A percentile compares a stretch with the other conserved stretches of the same genome.
phyloP scores from a whole-genome alignment of 2,329 filamentous ascomycete genomes.

The Apiospora saccharicola region DNA sequence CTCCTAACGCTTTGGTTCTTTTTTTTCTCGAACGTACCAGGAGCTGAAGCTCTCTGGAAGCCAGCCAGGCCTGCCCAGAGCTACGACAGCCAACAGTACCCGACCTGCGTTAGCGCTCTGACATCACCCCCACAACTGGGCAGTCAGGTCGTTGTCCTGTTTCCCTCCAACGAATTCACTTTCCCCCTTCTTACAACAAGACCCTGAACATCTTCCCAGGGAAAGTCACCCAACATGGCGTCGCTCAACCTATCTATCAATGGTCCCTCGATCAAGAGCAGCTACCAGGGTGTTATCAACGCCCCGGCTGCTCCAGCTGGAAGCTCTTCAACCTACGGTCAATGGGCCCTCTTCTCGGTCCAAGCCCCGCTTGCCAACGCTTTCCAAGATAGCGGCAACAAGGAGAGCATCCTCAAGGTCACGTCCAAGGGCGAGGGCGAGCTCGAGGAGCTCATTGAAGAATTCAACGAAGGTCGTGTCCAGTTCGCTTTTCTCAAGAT shows the following conservation, averaged over 20 bases:
- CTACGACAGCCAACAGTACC: background rate
- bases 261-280: constrained; percentile 84
- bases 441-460: constrained; percentile 86
- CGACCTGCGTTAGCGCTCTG: constrained; percentile 33
- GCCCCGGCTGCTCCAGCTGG: constrained; percentile 55
- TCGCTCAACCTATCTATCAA: constrained; percentile 82
- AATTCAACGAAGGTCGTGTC: constrained; percentile 95
- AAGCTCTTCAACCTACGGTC: constrained; percentile 81
- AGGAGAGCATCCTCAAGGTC: constrained; percentile 95
- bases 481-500: constrained; percentile 98
- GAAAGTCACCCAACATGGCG: constrained; percentile 64
- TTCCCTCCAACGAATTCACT: constrained; percentile 8
- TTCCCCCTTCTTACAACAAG: constrained; percentile 20
- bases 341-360: constrained; percentile 95
- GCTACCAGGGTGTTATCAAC: constrained; percentile 69
- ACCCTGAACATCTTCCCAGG: constrained; percentile 9
- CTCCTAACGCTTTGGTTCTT: background rate
- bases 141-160: constrained; percentile 6
- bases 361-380: constrained; percentile 91
- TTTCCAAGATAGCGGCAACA: constrained; percentile 84
- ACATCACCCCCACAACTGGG: constrained; percentile 39
- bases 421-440: constrained; percentile 94
- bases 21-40: background rate
- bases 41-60: constrained; percentile 18
- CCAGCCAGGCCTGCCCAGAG: background rate